A percentile compares a stretch with the other conserved stretches of the same genome.
Conservation (phyloP, 768 basidiomycete species). For the Mycena leptocephala region DNA sequence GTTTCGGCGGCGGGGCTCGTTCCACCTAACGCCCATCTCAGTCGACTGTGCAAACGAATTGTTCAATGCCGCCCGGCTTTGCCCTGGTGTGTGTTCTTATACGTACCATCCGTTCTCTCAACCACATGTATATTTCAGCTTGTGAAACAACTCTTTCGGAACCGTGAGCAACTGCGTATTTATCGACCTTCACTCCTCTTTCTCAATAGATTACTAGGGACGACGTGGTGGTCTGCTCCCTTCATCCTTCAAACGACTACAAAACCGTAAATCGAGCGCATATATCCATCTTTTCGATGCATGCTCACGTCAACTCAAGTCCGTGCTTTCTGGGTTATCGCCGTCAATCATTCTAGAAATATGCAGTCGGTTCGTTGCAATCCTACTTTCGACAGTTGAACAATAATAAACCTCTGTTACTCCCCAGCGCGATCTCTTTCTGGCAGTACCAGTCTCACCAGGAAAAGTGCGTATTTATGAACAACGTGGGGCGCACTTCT, state of each 20-base stretch:
- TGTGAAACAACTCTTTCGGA: conserved; percentile 88
- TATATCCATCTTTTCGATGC: conserved; percentile 46
- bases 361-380: conserved; percentile 74
- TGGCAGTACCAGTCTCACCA: conserved; percentile 95
- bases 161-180: conserved; percentile 65
- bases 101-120: not conserved
- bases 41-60: conserved; percentile 91
- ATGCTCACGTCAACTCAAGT: conserved; percentile 60
- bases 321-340: conserved; percentile 86
- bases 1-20: not conserved
- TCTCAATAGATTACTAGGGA: conserved; percentile 55
- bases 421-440: conserved; percentile 82
- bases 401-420: not conserved
- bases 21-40: conserved; percentile 43
- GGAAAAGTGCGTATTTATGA: conserved; percentile 70
- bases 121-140: conserved; percentile 58
- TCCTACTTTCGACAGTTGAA: not conserved
- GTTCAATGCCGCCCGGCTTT: conserved; percentile 83
- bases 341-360: conserved; percentile 87
- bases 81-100: conserved; percentile 70
- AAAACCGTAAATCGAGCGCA: conserved; percentile 77
- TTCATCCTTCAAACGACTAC: conserved; percentile 92
- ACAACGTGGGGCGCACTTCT: not conserved
- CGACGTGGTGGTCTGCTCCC: conserved; percentile 85
- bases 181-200: not conserved